These are phyloP conservation scores for Alternaria burnsii DNA, from an alignment of 2,329 filamentous ascomycete species.

Conservation along the genomic window DNA sequence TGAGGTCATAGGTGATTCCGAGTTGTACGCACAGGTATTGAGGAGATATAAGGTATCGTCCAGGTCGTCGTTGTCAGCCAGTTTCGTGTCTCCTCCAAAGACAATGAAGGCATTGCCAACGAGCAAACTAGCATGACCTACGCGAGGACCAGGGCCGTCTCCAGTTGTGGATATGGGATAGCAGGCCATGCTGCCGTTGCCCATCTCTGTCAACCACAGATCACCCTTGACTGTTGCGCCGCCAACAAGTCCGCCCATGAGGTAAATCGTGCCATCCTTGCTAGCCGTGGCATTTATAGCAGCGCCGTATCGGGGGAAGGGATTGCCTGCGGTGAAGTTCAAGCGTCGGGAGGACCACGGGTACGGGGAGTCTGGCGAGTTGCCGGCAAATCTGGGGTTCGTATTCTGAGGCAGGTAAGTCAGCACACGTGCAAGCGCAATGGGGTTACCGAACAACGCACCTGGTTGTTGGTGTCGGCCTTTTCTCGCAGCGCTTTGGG, in stretches of 20 bases:
- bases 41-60: constrained; percentile 96
- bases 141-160: constrained; percentile 92
- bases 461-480: constrained; percentile 64
- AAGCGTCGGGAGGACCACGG: constrained; percentile 94
- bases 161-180: constrained; percentile 91
- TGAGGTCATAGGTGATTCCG: neutral
- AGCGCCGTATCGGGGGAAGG: constrained; percentile 95
- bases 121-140: constrained; percentile 90
- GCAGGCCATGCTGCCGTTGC: constrained; percentile 80
- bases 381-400: constrained; percentile 47
- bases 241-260: constrained; percentile 97
- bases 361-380: constrained; percentile 79
- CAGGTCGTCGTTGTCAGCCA: constrained; percentile 87
- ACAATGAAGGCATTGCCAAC: constrained; percentile 99
- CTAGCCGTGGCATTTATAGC: constrained; percentile 92
- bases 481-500: constrained; percentile 67
- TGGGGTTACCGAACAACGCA: constrained; percentile 42
- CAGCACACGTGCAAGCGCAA: constrained; percentile 16
- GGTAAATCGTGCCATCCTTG: constrained; percentile 95
- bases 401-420: constrained; percentile 35
- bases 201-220: constrained; percentile 96
- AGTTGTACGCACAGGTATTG: constrained; percentile 83
- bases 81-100: constrained; percentile 97
- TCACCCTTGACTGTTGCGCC: constrained; percentile 96
- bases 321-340: constrained; percentile 86